These are phyloP conservation scores for Vitis hybrid DNA, from an alignment of 177 flowering plant species.

Conservation along the genomic window DNA sequence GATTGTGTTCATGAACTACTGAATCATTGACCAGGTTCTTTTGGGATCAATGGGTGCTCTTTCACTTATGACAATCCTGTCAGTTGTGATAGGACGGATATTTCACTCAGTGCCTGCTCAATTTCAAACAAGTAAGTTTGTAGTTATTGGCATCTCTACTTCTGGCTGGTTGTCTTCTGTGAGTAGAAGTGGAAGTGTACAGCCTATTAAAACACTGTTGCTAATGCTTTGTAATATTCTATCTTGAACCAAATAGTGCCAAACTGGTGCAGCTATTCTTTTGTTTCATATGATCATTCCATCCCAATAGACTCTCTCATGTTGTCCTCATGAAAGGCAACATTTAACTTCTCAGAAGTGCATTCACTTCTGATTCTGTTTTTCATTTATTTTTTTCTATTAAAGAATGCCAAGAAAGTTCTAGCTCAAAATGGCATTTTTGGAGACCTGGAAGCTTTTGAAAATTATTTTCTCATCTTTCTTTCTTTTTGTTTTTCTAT, in stretches of 20 bases:
- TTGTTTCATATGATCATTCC: neutral
- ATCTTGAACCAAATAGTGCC: too few relatives aligned
- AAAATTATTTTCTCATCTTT: neutral
- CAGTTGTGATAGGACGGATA: constrained; percentile 88
- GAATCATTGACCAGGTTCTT: constrained; percentile 57
- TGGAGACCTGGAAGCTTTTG: neutral
- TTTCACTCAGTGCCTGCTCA: constrained; percentile 98
- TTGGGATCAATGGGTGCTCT: constrained; percentile 97
- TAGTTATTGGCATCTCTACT: constrained; percentile 1
- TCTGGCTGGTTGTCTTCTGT: neutral
- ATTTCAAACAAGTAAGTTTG: constrained; percentile 89
- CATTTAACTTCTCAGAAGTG: neutral
- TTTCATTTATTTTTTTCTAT: neutral
- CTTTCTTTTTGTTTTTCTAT: too few relatives aligned
- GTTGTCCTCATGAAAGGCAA: neutral
- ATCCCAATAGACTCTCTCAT: too few relatives aligned
- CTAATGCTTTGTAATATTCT: too few relatives aligned
- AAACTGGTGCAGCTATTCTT: neutral
- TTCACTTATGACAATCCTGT: constrained; percentile 88
- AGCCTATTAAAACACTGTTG: too few relatives aligned
- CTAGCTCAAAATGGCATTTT: neutral
- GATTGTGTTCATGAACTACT: neutral
- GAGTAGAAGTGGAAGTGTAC: neutral
- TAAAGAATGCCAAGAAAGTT: neutral
- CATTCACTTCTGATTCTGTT: neutral